Evolutionary conservation across 352 stramenopile genomes (phyloP), one percentile per base, ranked within the genome.

Genomic region (Blastocystis sp.): DNA sequence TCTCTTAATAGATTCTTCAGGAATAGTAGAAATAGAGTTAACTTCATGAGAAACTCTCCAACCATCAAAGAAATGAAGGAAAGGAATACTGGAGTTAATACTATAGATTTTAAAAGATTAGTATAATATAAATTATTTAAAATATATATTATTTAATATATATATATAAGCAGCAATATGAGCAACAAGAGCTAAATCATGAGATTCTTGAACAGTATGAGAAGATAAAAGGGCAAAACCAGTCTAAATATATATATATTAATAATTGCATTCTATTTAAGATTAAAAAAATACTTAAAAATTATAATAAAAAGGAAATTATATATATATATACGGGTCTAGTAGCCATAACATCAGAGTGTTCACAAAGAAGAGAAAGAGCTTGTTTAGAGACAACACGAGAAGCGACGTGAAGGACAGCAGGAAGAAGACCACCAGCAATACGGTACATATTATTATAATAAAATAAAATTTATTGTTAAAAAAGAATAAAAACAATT

Each of bases 391-490:
- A 66, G n/a, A 79, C 58, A 18, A 72, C 67, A 44, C 77, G 73
- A 24, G 79, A 79, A n/a, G 83, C 80, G 19, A 89, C 81, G 70
- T 91, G 81, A 32, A 89, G 74, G 27, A 88, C 80, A 2, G 78
- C 46, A 21, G 46, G 46, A 11, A 57, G 33, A 11, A 57, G 46
- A 23, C 45, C 46, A 24, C 46, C 46, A 23, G 46, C 27, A 45
- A 57, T 57, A 80, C 73, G 65, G 46, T 79, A 79, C 13, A 82
- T n/a, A n/a, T n/a, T n/a, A n/a, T n/a, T n/a, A n/a, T n/a, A n/a
- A n/a, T n/a, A n/a, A n/a, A n/a, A n/a, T n/a, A n/a, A n/a, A n/a
- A n/a, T n/a, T n/a, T n/a, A n/a, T n/a, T n/a, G n/a, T n/a, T n/a
- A n/a, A n/a, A n/a, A n/a, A n/a, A n/a, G n/a, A n/a, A n/a, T n/a